phyloP scores from a whole-genome alignment of 2,329 filamentous ascomycete genomes.

The Macrophomina tecta region DNA sequence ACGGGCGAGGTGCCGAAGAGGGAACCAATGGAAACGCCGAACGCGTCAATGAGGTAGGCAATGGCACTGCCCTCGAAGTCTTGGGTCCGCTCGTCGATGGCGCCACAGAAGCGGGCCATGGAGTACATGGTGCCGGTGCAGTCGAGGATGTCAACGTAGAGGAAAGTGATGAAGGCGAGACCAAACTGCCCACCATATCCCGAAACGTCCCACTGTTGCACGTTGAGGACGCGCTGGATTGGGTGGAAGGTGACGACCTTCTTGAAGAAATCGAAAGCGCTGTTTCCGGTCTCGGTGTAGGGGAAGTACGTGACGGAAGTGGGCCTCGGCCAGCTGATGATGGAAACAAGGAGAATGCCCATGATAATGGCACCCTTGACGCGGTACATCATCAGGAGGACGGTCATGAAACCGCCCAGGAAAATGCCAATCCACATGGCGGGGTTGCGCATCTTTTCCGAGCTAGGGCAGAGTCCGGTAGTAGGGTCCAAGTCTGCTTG shows the following conservation, averaged over 20 bases:
- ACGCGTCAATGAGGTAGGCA: conserved; percentile 82
- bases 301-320: conserved; percentile 84
- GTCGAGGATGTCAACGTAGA: conserved; percentile 90
- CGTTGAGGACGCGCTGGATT: conserved; percentile 71
- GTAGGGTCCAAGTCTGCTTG: conserved; percentile 50
- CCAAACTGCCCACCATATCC: conserved; percentile 77
- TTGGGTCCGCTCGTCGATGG: conserved; percentile 80
- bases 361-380: conserved; percentile 86
- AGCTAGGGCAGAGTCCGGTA: conserved; percentile 66
- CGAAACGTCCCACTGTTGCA: conserved; percentile 75
- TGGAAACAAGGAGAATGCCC: conserved; percentile 81
- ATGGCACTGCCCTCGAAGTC: conserved; percentile 87
- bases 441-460: conserved; percentile 79
- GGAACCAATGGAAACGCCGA: conserved; percentile 80
- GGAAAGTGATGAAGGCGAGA: conserved; percentile 83
- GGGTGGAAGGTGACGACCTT: conserved; percentile 84
- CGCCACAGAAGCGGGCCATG: conserved; percentile 83
- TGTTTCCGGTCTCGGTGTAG: conserved; percentile 70
- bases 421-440: conserved; percentile 90
- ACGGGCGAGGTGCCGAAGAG: conserved; percentile 80
- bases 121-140: conserved; percentile 86
- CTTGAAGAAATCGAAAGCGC: conserved; percentile 84
- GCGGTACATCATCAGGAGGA: conserved; percentile 81
- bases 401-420: conserved; percentile 80
- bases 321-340: conserved; percentile 84